Percentiles rank a stretch among this genome's conserved stretches.
phyloP scores from a whole-genome alignment of 768 basidiomycete species.

The Tylopilus balloui region DNA sequence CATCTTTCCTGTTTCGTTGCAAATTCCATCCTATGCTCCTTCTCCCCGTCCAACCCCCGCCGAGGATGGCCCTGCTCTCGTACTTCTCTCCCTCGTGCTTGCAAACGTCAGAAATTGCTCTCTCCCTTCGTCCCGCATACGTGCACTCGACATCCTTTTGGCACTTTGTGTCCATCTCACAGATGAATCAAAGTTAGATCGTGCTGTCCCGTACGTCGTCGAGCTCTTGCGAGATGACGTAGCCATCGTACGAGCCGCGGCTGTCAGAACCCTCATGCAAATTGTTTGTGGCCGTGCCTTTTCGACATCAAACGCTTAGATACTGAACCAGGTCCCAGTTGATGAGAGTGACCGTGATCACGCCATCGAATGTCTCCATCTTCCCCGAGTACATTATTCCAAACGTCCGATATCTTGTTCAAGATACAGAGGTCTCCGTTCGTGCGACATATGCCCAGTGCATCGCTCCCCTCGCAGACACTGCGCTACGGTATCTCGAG shows the following conservation, averaged over 20 bases:
- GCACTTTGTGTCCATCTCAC: constrained; percentile 77
- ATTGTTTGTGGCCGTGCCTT: constrained; percentile 49
- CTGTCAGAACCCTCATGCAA: constrained; percentile 75
- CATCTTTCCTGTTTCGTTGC: constrained; percentile 70
- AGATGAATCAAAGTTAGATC: constrained; percentile 93
- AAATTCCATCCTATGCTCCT: constrained; percentile 49
- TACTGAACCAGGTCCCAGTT: constrained; percentile 38
- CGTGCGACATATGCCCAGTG: constrained; percentile 81
- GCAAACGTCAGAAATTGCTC: constrained; percentile 86
- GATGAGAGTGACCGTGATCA: constrained; percentile 67
- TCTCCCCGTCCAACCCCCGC: constrained; percentile 48
- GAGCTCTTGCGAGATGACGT: constrained; percentile 85
- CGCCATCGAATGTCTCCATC: constrained; percentile 59
- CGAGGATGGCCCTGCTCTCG: constrained; percentile 85
- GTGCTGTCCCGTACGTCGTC: constrained; percentile 88
- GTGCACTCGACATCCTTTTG: constrained; percentile 81
- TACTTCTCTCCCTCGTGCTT: constrained; percentile 82
- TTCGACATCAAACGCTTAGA: background rate
- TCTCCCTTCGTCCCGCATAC: constrained; percentile 81
- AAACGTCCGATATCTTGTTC: constrained; percentile 75
- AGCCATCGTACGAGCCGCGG: constrained; percentile 75
- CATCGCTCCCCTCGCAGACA: constrained; percentile 80
- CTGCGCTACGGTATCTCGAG: constrained; percentile 83
- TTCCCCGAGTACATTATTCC: constrained; percentile 96
- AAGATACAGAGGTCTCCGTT: constrained; percentile 82